Conservation (phyloP, 208 protist genomes). For the Acanthamoeba triangularis region DNA sequence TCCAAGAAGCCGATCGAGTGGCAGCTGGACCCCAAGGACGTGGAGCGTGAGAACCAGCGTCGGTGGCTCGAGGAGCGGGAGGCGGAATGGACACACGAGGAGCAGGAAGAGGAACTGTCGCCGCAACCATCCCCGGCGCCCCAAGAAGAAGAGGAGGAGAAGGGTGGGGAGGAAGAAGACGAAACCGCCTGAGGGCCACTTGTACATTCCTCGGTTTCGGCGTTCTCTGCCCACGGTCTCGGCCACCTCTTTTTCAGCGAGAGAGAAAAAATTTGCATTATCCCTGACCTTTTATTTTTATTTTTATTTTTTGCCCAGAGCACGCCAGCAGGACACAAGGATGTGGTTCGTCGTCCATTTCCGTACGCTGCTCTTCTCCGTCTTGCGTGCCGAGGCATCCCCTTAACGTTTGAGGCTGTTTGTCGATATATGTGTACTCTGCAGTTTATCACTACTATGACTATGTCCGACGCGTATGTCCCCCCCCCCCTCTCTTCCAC, state of each 20-base stretch:
- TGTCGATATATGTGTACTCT: background rate
- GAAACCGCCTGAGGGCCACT: too few species aligned
- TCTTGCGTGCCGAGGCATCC: background rate
- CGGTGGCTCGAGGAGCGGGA: background rate
- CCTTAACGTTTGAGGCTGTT: background rate
- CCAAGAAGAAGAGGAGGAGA: too few species aligned
- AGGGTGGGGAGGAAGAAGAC: too few species aligned
- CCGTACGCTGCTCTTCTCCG: background rate
- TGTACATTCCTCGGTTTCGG: too few species aligned
- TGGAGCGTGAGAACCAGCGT: slow-evolving; percentile 37
- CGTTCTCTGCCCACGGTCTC: too few species aligned
- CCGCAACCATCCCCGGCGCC: background rate
- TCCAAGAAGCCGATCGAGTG: background rate
- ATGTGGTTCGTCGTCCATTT: slow-evolving; percentile 2
- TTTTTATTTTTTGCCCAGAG: too few species aligned
- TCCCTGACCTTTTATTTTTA: too few species aligned
- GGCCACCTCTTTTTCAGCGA: too few species aligned
- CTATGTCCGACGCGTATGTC: background rate
- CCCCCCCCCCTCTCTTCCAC: background rate
- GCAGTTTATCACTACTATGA: slow-evolving; percentile 28
- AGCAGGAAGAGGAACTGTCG: background rate
- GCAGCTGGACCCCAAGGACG: slow-evolving; percentile 10
- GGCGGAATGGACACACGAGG: background rate
- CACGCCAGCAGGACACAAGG: too few species aligned
- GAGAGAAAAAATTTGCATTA: too few species aligned